Evolutionary conservation across 2,329 filamentous ascomycete genomes (phyloP), one percentile per base, ranked within the genome.

Genomic region (Coniosporium tulheliwenetii): DNA sequence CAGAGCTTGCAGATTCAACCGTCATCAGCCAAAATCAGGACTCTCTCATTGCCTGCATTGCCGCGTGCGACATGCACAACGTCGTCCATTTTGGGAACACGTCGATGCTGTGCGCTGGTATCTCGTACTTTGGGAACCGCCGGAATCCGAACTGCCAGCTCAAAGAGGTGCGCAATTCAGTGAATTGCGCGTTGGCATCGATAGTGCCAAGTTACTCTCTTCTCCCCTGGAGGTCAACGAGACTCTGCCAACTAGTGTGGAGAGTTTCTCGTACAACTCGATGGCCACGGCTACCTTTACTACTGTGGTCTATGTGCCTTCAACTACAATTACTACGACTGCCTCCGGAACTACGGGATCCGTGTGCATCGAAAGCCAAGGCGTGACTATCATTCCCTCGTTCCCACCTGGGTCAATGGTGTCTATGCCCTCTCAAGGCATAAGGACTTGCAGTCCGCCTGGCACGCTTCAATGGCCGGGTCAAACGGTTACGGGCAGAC

Each of bases 51-150:
- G 45, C 43, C 19, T 57, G 55, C 35, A 53, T 55, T 39, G 42
- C 48, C 16, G 45, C 52, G n/a, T 57, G 55, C 44, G 53, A 56
- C 41, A 49, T 49, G 45, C 55, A 50, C 44, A 57, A 57, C 38
- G 37, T 48, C 10, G 38, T 46, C 10, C 45, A 43, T n/a, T 52
- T 51, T 45, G 43, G 44, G 16, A 33, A 32, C 10, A 43, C 45
- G 16, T 50, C 41, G n/a, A 38, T 43, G 5, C 19, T 26, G 19
- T 58, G 55, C 39, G 37, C 45, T 5, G 53, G 49, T 14, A 43
- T 57, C 19, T 54, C 51, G 1, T 57, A 44, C 42, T 44, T 45
- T 26, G 34, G 38, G 29, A 39, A 35, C 9, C 38, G 39, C 15
- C 39, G 30, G 1, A 42, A 26, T 4, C 37, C 47, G 13, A 56